These are phyloP conservation scores for Picea glauca DNA, from an alignment of 75 land plant species.

Conservation along the genomic window DNA sequence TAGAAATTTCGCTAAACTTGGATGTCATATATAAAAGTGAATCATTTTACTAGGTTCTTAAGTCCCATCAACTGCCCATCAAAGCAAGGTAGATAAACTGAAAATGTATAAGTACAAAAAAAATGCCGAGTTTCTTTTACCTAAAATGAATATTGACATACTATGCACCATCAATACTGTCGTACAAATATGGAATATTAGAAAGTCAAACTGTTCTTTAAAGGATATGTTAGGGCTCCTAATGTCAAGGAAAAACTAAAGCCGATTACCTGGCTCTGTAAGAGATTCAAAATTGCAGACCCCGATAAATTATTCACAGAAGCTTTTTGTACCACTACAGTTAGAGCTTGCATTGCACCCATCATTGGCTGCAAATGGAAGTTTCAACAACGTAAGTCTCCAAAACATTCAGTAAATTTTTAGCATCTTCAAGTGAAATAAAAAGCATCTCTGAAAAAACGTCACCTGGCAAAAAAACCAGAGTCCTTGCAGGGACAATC, in stretches of 20 bases:
- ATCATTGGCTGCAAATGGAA: slow-evolving; percentile 78
- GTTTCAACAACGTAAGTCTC: not conserved
- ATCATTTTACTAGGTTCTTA: not conserved
- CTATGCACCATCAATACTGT: not conserved
- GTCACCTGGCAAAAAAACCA: slow-evolving; percentile 96
- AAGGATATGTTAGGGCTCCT: not conserved
- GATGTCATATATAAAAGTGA: not conserved
- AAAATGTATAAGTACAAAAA: not conserved
- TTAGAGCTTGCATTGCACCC: slow-evolving; percentile 86
- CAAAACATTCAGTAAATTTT: not conserved
- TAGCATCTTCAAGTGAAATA: not conserved
- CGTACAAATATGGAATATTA: not conserved
- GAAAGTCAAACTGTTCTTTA: not conserved
- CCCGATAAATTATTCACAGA: slow-evolving; percentile 56
- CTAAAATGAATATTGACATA: not conserved
- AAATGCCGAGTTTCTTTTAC: not conserved
- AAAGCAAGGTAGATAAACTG: not conserved
- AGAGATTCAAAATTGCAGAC: slow-evolving; percentile 78
- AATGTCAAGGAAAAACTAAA: slow-evolving; percentile 1
- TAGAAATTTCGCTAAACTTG: too few species aligned
- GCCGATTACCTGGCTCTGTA: slow-evolving; percentile 81
- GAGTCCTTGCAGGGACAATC: slow-evolving; percentile 86
- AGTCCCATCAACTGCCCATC: not conserved
- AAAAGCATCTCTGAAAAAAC: not conserved
- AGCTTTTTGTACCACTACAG: slow-evolving; percentile 69